phyloP scores from a whole-genome alignment of 2,329 filamentous ascomycete species.

The Fusarium xylarioides region DNA sequence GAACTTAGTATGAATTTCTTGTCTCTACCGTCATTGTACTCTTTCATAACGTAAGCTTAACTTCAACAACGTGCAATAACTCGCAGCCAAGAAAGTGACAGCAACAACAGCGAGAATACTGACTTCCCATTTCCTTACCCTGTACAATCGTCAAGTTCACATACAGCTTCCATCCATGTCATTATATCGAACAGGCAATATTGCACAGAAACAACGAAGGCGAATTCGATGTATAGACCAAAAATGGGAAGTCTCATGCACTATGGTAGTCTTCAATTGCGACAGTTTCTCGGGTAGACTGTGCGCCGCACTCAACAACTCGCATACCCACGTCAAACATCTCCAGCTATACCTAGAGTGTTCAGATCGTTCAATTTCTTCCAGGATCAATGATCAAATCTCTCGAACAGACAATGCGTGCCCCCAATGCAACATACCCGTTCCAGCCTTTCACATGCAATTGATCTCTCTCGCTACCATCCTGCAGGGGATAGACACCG shows the following conservation, averaged over 20 bases:
- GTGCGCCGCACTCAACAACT: constrained; percentile 75
- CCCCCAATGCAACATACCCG: constrained; percentile 69
- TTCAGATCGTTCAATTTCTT: constrained; percentile 36
- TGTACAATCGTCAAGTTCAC: neutral
- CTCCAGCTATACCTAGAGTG: constrained; percentile 57
- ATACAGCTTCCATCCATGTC: too few relatives aligned
- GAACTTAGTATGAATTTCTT: too few relatives aligned
- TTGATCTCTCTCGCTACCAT: constrained; percentile 62
- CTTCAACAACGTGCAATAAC: too few relatives aligned
- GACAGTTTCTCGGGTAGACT: constrained; percentile 72
- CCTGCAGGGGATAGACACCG: constrained; percentile 65
- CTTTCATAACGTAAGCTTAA: too few relatives aligned
- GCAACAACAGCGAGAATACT: neutral
- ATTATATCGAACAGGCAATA: fast-evolving
- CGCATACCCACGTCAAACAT: constrained; percentile 65
- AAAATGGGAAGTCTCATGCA: constrained; percentile 59
- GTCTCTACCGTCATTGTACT: too few relatives aligned
- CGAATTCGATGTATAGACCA: constrained; percentile 63
- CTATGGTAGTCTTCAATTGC: constrained; percentile 72
- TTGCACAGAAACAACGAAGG: fast-evolving
- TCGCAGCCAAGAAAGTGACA: neutral
- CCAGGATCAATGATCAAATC: fast-evolving
- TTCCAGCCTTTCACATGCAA: constrained; percentile 68
- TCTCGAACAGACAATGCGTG: constrained; percentile 73
- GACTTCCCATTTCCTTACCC: neutral